Base-by-base conservation (phyloP, 2,329 filamentous ascomycete species). In the Penicillium sumatraense region DNA sequence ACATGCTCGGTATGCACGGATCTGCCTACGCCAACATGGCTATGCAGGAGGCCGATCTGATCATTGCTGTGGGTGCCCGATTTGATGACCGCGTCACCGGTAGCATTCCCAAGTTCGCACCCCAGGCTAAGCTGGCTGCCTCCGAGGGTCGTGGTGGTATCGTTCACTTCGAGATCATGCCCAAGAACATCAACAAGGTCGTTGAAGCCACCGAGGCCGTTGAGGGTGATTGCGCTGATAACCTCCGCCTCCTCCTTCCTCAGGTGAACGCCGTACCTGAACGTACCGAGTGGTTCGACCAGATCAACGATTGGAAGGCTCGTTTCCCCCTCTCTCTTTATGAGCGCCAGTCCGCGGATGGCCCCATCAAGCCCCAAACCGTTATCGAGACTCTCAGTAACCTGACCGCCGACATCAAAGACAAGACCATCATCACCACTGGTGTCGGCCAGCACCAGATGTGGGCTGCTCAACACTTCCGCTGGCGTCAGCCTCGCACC, bases 171-270 rank as follows among this genome's bases (percentile, higher is more conserved):
- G 93, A 98, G 74, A 93, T 99, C 68, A 89, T 98, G 89, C 93
- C 95, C 67, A 99, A 99, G 87, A 98, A 99, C 81, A 98, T 98
- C 80, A 98, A 98, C 86, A 99, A 98, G 84, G 93, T 98, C 38
- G 89, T 99, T 13, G 91, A 98, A 78, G 93, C 93, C 7, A 97
- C 90, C 38, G 92, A 97, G 78, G 93, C 95, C 42, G 88, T 98
- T 16, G 93, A 96, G 78, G 95, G 95, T 56, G 93, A 98, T 70
- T 91, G 96, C 26, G 87, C 88, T 2, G 79, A 87, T 16, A 98
- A 96, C 75, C 80, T 98, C 29, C 81, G 81, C 49, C 78, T 84
- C 26, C 86, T 98, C 49, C 68, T 98, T 31, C 93, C 93, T 10
- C 80, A 86, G 50, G 77, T 97, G 20, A 76, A 90, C 50, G 63